Conservation (phyloP, 768 basidiomycete species). For the Mycena indigotica region DNA sequence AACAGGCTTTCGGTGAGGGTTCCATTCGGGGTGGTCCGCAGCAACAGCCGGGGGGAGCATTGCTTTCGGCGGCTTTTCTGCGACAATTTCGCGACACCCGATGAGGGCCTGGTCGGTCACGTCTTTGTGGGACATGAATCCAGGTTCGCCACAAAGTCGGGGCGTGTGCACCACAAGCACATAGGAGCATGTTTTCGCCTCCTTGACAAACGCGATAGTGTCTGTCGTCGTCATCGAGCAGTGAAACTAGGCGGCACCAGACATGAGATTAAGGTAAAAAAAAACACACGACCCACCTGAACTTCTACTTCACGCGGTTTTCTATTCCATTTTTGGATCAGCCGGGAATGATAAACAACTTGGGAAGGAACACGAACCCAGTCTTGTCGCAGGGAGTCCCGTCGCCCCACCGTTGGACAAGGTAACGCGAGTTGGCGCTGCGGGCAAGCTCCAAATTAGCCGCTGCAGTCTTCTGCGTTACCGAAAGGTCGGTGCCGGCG, state of each 20-base stretch:
- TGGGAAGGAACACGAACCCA: constrained; percentile 34
- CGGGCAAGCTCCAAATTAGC: constrained; percentile 77
- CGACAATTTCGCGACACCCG: constrained; percentile 78
- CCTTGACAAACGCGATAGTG: constrained; percentile 87
- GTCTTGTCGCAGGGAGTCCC: constrained; percentile 95
- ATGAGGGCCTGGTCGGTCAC: constrained; percentile 67
- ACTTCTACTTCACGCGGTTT: constrained; percentile 89
- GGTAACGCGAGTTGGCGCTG: constrained; percentile 81
- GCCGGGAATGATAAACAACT: background rate
- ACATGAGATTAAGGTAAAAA: background rate
- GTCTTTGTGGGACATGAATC: constrained; percentile 80
- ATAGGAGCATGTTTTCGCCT: constrained; percentile 92
- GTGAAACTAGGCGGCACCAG: constrained; percentile 65
- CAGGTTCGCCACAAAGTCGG: constrained; percentile 88
- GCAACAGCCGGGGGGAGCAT: constrained; percentile 40
- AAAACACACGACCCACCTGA: constrained; percentile 68
- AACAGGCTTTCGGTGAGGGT: constrained; percentile 51
- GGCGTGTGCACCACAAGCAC: constrained; percentile 94
- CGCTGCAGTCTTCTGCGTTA: constrained; percentile 61
- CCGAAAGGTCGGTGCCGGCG: constrained; percentile 64
- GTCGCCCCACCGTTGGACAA: constrained; percentile 89
- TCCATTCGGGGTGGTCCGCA: constrained; percentile 58
- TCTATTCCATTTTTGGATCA: no score
- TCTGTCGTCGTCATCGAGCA: constrained; percentile 95
- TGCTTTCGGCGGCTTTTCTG: constrained; percentile 29